Base-by-base conservation (phyloP, 2,329 filamentous ascomycete species). In the Penicillium sp. region DNA sequence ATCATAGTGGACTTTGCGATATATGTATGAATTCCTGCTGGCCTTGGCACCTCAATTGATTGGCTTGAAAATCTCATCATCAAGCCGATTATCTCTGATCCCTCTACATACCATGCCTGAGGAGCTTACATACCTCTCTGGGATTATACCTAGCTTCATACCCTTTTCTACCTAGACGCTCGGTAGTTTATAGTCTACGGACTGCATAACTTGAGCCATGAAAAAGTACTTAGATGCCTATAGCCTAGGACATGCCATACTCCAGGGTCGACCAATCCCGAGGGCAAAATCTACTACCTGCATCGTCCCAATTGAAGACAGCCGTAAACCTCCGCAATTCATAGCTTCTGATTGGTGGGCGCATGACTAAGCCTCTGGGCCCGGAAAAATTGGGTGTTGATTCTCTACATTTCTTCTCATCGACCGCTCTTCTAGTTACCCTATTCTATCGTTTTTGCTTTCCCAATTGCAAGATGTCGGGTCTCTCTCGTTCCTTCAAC, bases 401-500 rank as follows among this genome's bases (percentile, higher is more conserved):
- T 67, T 62, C 57, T 58, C 58, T 55, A 51, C 55, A 47, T 47
- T 63, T 62, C 64, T 65, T 61, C 56, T 26, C 15, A 62, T 57
- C 62, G 62, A 67, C 66, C 65, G 61, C 59, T 53, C 56, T 66
- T 55, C 60, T 61, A 56, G 41, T 54, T 59, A 60, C 57, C 56
- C 65, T 63, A 56, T 64, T 64, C 63, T 62, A 55, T 54, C 63
- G 67, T 63, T 62, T 67, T 62, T 57, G 55, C 53, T 60, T 60
- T 69, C 67, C 61, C 59, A 66, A 66, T 61, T 61, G 68, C 80
- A 89, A 76, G 72, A 96, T 95, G 89, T 87, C 91, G 77, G 84
- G 84, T 72, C 86, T 94, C 73, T 84, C 91, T 75, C 87, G 91
- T 81, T 85, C 88, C 60, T 73, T 91, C 69, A 85, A 85, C 77